Base-by-base conservation (phyloP, 345 rosid genomes). In the Reutealis trisperma region DNA sequence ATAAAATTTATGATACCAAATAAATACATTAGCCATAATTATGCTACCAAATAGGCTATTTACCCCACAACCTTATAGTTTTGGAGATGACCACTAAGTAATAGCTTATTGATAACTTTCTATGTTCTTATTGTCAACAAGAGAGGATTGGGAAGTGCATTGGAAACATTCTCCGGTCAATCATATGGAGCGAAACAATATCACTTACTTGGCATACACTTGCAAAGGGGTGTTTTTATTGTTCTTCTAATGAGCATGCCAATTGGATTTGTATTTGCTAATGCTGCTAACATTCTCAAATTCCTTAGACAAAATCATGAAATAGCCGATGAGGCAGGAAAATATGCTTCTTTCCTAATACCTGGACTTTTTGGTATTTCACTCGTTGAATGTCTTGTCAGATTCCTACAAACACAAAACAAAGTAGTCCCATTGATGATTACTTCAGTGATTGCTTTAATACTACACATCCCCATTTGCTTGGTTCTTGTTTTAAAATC, bases 361-460 rank as follows among this genome's bases (percentile, higher is more conserved):
- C 73, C 73, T 34, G 62, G 61, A 54, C 34, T 70, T n/a, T 70
- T 54, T 16, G 89, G 79, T 1, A 84, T 65, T 45, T 83, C 79
- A 0, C 21, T 87, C 3, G 84, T 82, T 5, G 81, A 86, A 57
- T 89, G 85, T 54, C 70, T 64, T 45, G 68, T 82, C 77, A 86
- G 83, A 66, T 88, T 89, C 86, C 66, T 89, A 68, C 87, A 85
- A 74, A 59, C 91, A 0, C 93, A 70, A 32, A 30, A n/a, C 14
- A 70, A 30, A 54, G 73, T 70, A 7, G 8, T 86, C 13, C 86
- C 93, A 15, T 73, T 89, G 75, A 82, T 88, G 84, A 52, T 82
- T 16, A 78, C 62, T 67, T 72, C 88, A 11, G 90, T 80, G 65
- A 55, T 83, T 27, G 79, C 88, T 21, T 75, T 84, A n/a, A 22